Evolutionary conservation across 345 rosid genomes (phyloP), one percentile per base, ranked within the genome.

Genomic region (Rhizophora apiculata): DNA sequence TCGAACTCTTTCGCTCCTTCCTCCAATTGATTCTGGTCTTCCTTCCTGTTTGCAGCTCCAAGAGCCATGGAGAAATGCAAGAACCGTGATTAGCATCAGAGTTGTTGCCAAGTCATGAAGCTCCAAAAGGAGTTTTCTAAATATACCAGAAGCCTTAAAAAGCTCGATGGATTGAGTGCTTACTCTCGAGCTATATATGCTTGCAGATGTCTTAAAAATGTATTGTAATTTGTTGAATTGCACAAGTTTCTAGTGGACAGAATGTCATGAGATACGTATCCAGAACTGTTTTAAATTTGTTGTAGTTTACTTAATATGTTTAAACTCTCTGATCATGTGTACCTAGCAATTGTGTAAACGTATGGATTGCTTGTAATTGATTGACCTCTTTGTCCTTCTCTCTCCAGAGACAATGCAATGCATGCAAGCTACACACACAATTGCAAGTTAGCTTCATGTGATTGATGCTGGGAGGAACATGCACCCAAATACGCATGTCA

Each of bases 1-100:
- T 30, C 6, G 49, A 55, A 24, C 46, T 11, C 61, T 34, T 27
- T 20, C 20, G 20, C 48, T 8, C 30, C 8, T 63, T 37, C 46
- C 11, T 29, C 11, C 48, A 61, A 11, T 13, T 68, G 70, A 59
- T 60, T 61, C 55, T 21, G 5, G 43, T 63, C 27, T 53, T 48
- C 55, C 13, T 56, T 32, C 46, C 16, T 71, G 32, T 51, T 67
- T 76, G 70, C 88, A 82, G 88, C 88, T 72, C 88, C 88, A 24
- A 78, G 86, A 72, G 78, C 83, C 55, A 66, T 71, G 79, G 86
- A 78, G 77, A 85, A 85, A 75, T 82, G 81, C 80, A 82, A 78
- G 81, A 80, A 27, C 73, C 77, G 64, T 22, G 62, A 63, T 60
- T 80, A 74, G 74, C 0, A 20, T 37, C 37, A 36, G 58, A 34